These are phyloP conservation scores for Rosa chinensis DNA, from an alignment of 306 rosid genomes.

Conservation along the genomic window DNA sequence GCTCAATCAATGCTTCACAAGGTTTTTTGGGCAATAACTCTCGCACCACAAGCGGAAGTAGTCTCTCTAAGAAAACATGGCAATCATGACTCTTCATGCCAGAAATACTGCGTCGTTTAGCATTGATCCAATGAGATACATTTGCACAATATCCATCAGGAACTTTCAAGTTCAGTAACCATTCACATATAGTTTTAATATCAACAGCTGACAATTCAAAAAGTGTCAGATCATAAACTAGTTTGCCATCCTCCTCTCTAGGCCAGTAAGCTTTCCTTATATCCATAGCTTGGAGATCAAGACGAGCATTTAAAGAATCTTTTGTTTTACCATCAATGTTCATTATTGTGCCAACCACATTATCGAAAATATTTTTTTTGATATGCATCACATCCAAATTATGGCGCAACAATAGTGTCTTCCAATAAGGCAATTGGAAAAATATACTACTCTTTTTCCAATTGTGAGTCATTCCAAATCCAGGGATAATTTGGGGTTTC, in stretches of 20 bases:
- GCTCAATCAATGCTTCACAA: background rate
- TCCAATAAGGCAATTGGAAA: background rate
- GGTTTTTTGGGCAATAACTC: background rate
- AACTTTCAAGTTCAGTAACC: background rate
- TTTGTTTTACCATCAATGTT: background rate
- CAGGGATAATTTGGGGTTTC: background rate
- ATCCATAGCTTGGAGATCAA: background rate
- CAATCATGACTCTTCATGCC: background rate
- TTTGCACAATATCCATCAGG: background rate
- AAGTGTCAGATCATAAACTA: background rate
- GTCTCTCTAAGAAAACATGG: background rate
- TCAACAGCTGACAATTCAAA: background rate
- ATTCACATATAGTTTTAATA: background rate
- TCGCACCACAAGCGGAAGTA: background rate
- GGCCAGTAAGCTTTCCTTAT: background rate
- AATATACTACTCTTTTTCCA: background rate
- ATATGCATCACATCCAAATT: background rate
- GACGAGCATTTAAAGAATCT: background rate
- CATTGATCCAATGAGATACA: background rate
- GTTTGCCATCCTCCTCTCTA: background rate
- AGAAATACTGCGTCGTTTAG: background rate
- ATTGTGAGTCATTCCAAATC: background rate
- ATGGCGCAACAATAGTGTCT: background rate
- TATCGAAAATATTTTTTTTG: background rate
- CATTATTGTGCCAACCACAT: background rate